These are phyloP conservation scores for Termitomyces sp. DNA, from an alignment of 768 basidiomycete genomes.

Conservation along the genomic window DNA sequence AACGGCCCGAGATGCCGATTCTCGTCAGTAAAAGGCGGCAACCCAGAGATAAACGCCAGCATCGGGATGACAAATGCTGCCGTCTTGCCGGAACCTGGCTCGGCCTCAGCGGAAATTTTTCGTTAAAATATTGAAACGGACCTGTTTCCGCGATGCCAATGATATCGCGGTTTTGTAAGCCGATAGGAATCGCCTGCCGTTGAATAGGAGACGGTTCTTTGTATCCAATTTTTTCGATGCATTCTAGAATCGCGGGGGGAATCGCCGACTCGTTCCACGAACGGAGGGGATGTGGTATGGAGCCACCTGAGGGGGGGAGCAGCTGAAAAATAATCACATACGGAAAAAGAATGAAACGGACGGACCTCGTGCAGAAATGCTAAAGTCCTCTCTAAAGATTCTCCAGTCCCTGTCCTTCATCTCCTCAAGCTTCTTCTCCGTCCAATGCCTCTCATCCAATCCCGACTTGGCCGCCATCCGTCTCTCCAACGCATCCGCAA, in stretches of 20 bases:
- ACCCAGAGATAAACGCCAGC: slow-evolving; percentile 86
- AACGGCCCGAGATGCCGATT: slow-evolving; percentile 93
- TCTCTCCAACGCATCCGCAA: slow-evolving; percentile 81
- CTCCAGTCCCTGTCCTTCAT: slow-evolving; percentile 99
- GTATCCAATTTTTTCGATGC: slow-evolving; percentile 92
- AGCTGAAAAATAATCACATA: not conserved
- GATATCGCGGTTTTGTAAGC: slow-evolving; percentile 92
- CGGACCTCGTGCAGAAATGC: slow-evolving; percentile 86
- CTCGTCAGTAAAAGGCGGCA: slow-evolving; percentile 87
- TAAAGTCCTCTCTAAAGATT: slow-evolving; percentile 98
- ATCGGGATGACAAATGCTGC: slow-evolving; percentile 98
- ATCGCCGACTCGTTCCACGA: slow-evolving; percentile 90
- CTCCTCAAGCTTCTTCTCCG: slow-evolving; percentile 85
- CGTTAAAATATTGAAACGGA: slow-evolving; percentile 20
- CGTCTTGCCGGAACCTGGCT: slow-evolving; percentile 93
- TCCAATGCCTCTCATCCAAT: slow-evolving; percentile 96
- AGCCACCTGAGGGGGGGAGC: slow-evolving; percentile 59
- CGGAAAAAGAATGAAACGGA: slow-evolving; percentile 17
- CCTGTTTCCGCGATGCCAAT: slow-evolving; percentile 99
- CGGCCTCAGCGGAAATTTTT: slow-evolving; percentile 1
- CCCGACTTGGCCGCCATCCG: slow-evolving; percentile 77
- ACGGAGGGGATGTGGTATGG: slow-evolving; percentile 90
- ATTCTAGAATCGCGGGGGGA: slow-evolving; percentile 70
- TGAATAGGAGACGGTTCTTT: slow-evolving; percentile 97
- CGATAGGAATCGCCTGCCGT: slow-evolving; percentile 98